These are phyloP conservation scores for Annona squamosa DNA, from an alignment of 164 flowering plant genomes.

Conservation along the genomic window DNA sequence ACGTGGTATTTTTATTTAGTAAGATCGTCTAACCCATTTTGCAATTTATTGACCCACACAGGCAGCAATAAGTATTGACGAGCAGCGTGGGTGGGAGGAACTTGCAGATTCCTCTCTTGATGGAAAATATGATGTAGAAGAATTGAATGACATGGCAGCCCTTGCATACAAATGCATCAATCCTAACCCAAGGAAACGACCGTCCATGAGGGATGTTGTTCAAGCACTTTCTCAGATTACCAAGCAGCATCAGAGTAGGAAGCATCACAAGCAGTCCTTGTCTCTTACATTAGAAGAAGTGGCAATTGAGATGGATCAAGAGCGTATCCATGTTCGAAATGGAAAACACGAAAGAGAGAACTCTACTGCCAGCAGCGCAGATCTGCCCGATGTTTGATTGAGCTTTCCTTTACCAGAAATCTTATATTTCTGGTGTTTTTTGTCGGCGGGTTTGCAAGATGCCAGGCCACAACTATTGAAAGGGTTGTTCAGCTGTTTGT, in stretches of 20 bases:
- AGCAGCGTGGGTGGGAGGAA: constrained; percentile 91
- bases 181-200: constrained; percentile 54
- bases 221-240: constrained; percentile 59
- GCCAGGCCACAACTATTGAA: background rate
- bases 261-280: constrained; percentile 34
- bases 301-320: constrained; percentile 42
- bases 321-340: constrained; percentile 29
- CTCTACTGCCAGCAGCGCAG: constrained; percentile 50
- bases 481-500: background rate
- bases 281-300: constrained; percentile 38
- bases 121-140: constrained; percentile 54
- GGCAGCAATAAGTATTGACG: constrained; percentile 84
- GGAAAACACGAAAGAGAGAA: constrained; percentile 42
- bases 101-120: constrained; percentile 69
- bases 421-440: background rate
- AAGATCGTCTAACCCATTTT: background rate
- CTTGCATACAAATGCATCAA: constrained; percentile 81
- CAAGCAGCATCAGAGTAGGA: constrained; percentile 41
- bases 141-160: constrained; percentile 66
- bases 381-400: constrained; percentile 33
- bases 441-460: background rate
- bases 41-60: constrained; percentile 17
- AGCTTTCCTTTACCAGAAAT: background rate
- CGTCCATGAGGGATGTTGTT: constrained; percentile 82
- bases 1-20: no score